Conservation (phyloP, 768 basidiomycete species). For the Panus rudis region DNA sequence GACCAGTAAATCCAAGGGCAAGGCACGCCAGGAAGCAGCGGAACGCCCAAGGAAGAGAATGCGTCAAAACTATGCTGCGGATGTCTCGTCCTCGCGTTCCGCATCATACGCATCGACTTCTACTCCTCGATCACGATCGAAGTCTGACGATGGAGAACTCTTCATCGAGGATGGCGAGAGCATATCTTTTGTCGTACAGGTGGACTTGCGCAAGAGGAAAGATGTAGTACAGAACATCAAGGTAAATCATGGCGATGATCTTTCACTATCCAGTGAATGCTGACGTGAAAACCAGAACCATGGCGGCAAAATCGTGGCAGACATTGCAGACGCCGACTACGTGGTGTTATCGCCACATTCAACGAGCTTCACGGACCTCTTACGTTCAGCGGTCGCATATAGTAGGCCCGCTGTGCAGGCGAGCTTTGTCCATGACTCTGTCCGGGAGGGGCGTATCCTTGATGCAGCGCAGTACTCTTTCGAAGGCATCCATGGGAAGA, state of each 20-base stretch:
- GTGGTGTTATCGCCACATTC: constrained; percentile 48
- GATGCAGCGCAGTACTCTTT: constrained; percentile 7
- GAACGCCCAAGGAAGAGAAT: too few relatives aligned
- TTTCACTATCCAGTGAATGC: not conserved
- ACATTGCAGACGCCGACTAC: constrained; percentile 52
- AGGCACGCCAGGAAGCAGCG: too few relatives aligned
- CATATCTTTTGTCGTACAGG: too few relatives aligned
- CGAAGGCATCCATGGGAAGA: not conserved
- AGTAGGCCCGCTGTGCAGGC: constrained; percentile 39
- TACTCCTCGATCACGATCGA: not conserved
- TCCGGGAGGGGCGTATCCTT: constrained; percentile 9
- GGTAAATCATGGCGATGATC: not conserved
- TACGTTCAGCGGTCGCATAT: constrained; percentile 26
- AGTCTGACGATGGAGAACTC: not conserved
- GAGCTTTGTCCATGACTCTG: constrained; percentile 14
- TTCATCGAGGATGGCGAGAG: not conserved
- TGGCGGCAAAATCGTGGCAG: constrained; percentile 52
- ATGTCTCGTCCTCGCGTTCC: not conserved
- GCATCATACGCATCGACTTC: not conserved
- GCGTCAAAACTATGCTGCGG: too few relatives aligned
- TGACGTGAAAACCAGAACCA: constrained; percentile 41
- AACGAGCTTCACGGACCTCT: constrained; percentile 42
- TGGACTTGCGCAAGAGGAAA: too few relatives aligned
- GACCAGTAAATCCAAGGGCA: too few relatives aligned
- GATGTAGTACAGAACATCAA: not conserved